Evolutionary conservation across 371 early-diverging fungal genomes (phyloP).

Genomic region (Saksenaea vasiformis): DNA sequence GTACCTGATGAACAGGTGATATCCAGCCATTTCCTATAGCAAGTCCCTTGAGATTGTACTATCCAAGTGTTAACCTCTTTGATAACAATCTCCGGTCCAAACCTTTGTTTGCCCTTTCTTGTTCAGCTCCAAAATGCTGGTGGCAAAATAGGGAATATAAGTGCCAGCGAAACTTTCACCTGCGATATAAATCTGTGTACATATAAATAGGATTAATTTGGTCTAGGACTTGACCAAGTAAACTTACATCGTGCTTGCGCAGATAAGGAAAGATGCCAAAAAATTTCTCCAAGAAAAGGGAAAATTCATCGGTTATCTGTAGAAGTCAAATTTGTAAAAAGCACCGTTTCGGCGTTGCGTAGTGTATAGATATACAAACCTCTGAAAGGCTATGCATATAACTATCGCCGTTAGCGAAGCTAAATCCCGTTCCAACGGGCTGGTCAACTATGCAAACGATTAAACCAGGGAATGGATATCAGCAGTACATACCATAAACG

Average conservation of each 20-base stretch:
- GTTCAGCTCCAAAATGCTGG: conserved; percentile 57
- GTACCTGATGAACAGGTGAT: conserved; percentile 75
- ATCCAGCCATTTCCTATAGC: conserved; percentile 92
- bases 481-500: conserved; percentile 56
- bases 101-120: conserved; percentile 26
- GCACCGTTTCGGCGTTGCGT: not conserved
- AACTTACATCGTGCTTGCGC: conserved; percentile 46
- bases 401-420: conserved; percentile 48
- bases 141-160: conserved; percentile 82
- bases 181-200: conserved; percentile 71
- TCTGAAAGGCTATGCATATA: conserved; percentile 43
- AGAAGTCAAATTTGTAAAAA: not conserved
- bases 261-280: conserved; percentile 65
- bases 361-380: conserved; percentile 21
- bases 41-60: conserved; percentile 67
- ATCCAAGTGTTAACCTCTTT: not conserved
- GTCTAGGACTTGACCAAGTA: conserved; percentile 13
- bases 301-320: conserved; percentile 57
- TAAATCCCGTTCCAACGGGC: conserved; percentile 86
- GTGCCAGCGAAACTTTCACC: conserved; percentile 90
- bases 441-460: conserved; percentile 69
- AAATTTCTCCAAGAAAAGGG: conserved; percentile 64
- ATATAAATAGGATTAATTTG: not conserved
- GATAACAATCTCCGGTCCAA: not conserved
- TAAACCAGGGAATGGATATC: not conserved